These are phyloP conservation scores for Westerdykella aurantiaca DNA, from an alignment of 2,329 filamentous ascomycete genomes.

Conservation along the genomic window DNA sequence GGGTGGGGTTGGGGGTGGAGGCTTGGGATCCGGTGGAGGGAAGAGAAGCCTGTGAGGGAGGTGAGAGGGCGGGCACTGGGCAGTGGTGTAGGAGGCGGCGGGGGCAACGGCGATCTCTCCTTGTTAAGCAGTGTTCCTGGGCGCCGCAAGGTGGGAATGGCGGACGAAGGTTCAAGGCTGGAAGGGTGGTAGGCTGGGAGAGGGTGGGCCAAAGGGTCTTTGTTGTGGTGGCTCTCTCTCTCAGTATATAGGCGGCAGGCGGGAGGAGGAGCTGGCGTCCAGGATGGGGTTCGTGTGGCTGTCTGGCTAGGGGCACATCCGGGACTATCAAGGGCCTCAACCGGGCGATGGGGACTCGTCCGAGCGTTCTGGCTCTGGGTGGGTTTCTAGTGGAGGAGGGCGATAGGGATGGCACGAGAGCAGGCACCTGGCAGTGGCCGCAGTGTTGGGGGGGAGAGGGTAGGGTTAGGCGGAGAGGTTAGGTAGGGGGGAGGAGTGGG, in stretches of 20 bases:
- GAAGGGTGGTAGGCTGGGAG: conserved; percentile 14
- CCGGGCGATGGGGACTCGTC: conserved; percentile 39
- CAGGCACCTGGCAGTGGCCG: too few species aligned
- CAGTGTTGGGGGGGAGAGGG: conserved; percentile 11
- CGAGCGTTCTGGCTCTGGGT: conserved; percentile 24
- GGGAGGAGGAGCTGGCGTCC: conserved; percentile 25
- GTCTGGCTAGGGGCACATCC: conserved; percentile 31
- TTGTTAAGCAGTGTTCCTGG: conserved; percentile 47
- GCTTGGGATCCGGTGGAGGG: conserved; percentile 12
- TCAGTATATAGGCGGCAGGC: conserved; percentile 37
- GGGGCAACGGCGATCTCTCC: conserved; percentile 42
- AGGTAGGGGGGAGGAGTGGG: conserved; percentile 12
- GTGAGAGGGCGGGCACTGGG: conserved; percentile 9
- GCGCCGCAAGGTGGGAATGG: conserved; percentile 40
- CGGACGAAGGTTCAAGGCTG: conserved; percentile 43
- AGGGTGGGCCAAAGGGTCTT: conserved; percentile 36
- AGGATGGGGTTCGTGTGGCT: conserved; percentile 38
- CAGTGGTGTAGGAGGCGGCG: conserved; percentile 34
- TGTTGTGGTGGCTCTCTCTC: conserved; percentile 34
- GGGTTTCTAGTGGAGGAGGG: conserved; percentile 35
- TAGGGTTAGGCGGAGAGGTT: conserved; percentile 1
- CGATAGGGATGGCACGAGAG: conserved; percentile 30
- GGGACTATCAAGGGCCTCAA: conserved; percentile 29
- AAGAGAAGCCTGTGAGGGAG: conserved; percentile 11
- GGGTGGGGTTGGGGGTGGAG: conserved; percentile 14